Percentiles rank a stretch among this genome's conserved stretches.
Evolutionary conservation across 805 yeast species (phyloP).

Genomic region (Ogataea methanolica): DNA sequence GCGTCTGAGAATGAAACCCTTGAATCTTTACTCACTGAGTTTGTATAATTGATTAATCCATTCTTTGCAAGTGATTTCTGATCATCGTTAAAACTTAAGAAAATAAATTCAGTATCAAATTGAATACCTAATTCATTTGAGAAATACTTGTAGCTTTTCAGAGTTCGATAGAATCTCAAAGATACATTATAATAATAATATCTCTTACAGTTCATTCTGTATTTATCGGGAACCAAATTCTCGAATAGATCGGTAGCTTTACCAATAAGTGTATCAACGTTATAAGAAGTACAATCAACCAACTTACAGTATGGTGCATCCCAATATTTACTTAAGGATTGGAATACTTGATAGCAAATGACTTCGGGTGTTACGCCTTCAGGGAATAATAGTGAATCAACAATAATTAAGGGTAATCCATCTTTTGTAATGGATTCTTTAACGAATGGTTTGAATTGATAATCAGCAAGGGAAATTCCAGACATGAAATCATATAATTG

Average conservation of each 20-base stretch:
- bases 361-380: conserved; percentile 41
- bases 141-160: conserved; percentile 7
- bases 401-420: conserved; percentile 64
- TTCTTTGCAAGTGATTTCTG: conserved; percentile 36
- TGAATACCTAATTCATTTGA: conserved; percentile 6
- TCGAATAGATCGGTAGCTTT: conserved; percentile 13
- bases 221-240: conserved; percentile 43
- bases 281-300: conserved; percentile 64
- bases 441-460: conserved; percentile 42
- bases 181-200: conserved; percentile 51
- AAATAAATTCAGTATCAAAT: conserved; percentile 21
- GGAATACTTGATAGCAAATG: conserved; percentile 55
- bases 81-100: conserved; percentile 45
- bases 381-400: conserved; percentile 41
- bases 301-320: conserved; percentile 58
- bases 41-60: conserved; percentile 40
- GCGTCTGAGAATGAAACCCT: conserved; percentile 51
- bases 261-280: conserved; percentile 7
- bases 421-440: conserved; percentile 66
- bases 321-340: conserved; percentile 68
- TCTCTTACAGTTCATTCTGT: conserved; percentile 47
- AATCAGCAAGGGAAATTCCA: conserved; percentile 53
- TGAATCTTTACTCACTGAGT: conserved; percentile 41
- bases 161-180: conserved; percentile 14
- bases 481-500: conserved; percentile 71